These are phyloP conservation scores for Bryum argenteum DNA, from an alignment of 225 moss, liverwort and hornwort genomes.

Conservation along the genomic window DNA sequence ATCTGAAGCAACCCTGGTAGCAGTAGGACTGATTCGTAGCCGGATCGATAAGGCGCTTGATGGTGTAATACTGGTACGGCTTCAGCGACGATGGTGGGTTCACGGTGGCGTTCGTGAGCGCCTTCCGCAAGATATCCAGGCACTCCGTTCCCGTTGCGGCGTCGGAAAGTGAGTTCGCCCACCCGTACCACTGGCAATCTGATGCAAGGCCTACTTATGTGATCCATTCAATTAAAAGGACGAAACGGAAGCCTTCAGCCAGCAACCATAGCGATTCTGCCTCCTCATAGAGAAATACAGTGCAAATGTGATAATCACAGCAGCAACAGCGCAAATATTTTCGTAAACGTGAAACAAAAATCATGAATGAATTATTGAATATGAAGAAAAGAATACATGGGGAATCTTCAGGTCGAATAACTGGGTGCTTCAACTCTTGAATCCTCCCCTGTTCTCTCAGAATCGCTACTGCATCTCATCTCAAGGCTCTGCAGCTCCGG, in stretches of 20 bases:
- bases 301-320: no score
- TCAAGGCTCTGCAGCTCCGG: neutral
- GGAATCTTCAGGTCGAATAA: slow-evolving; percentile 12
- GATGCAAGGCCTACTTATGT: no score
- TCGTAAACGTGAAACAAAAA: neutral
- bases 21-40: neutral
- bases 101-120: slow-evolving; percentile 30
- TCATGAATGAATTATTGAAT: neutral
- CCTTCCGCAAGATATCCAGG: neutral
- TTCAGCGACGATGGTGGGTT: neutral
- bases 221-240: no score
- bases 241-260: no score
- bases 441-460: neutral
- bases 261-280: no score
- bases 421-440: slow-evolving; percentile 24
- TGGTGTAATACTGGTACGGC: slow-evolving; percentile 13
- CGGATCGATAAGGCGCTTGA: slow-evolving; percentile 5
- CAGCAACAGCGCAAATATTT: no score
- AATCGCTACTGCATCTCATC: slow-evolving; percentile 4
- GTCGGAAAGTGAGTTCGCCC: neutral
- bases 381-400: neutral
- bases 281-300: no score
- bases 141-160: neutral
- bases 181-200: slow-evolving; percentile 30
- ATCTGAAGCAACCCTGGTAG: slow-evolving; percentile 35